Evolutionary conservation across 805 yeast species (phyloP).

Genomic region (Candida verbasci): DNA sequence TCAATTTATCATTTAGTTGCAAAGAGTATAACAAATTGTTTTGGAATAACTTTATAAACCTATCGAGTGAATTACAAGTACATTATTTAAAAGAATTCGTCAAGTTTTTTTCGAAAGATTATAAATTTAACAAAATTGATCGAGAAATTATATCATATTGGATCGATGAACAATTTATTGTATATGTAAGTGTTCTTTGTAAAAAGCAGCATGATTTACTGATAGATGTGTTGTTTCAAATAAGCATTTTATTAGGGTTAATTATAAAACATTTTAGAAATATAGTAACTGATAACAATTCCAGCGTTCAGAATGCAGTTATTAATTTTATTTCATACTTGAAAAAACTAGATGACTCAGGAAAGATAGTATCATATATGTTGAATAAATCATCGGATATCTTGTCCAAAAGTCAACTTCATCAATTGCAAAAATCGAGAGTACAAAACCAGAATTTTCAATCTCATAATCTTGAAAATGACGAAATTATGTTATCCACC

Average conservation of each 20-base stretch:
- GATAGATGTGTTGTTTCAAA: constrained; percentile 9
- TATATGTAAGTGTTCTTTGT: neutral
- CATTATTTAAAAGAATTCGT: constrained; percentile 9
- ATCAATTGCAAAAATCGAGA: constrained; percentile 4
- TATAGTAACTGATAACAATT: constrained; percentile 1
- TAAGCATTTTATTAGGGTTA: constrained; percentile 11
- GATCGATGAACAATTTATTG: neutral
- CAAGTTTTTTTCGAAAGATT: neutral
- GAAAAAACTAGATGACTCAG: constrained; percentile 8
- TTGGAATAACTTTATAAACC: constrained; percentile 16
- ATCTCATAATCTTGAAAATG: neutral
- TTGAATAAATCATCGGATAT: constrained; percentile 9
- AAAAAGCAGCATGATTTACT: neutral
- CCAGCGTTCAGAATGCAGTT: constrained; percentile 8
- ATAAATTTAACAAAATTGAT: neutral
- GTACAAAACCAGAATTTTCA: neutral
- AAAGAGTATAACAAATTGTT: constrained; percentile 15
- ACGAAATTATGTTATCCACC: neutral
- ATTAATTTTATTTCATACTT: constrained; percentile 7
- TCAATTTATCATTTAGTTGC: constrained; percentile 17
- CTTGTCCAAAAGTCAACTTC: constrained; percentile 5
- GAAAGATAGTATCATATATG: constrained; percentile 13
- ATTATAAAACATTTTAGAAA: constrained; percentile 7
- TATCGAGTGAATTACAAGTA: constrained; percentile 9
- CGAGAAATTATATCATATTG: neutral